A percentile compares a stretch with the other conserved stretches of the same genome.
These are phyloP conservation scores for Pittosporum tobira DNA, from an alignment of 129 eudicot genomes.

Conservation along the genomic window DNA sequence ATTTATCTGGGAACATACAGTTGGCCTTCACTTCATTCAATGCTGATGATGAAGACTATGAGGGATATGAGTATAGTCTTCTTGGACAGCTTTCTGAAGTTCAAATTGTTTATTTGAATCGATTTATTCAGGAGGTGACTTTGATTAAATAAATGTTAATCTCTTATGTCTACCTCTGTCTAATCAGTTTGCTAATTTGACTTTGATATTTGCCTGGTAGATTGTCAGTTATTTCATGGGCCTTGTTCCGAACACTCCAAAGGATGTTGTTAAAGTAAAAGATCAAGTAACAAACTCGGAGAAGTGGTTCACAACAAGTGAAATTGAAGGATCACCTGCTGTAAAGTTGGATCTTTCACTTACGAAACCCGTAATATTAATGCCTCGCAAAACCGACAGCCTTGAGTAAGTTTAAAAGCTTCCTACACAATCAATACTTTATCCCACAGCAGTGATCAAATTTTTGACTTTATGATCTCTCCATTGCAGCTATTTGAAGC, in stretches of 20 bases:
- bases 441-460: not conserved
- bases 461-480: constrained; percentile 14
- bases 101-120: constrained; percentile 80
- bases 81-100: constrained; percentile 96
- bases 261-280: constrained; percentile 61
- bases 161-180: not conserved
- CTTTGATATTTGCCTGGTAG: constrained; percentile 31
- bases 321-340: constrained; percentile 98
- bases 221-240: constrained; percentile 85
- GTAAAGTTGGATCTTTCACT: constrained; percentile 88
- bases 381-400: constrained; percentile 89
- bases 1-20: constrained; percentile 32
- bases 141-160: constrained; percentile 9
- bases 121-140: constrained; percentile 90
- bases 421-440: not conserved
- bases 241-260: constrained; percentile 66
- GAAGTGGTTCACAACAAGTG: constrained; percentile 76
- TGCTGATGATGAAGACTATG: constrained; percentile 87
- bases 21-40: constrained; percentile 70
- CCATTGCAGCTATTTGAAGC: constrained; percentile 82
- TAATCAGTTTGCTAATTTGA: constrained; percentile 21
- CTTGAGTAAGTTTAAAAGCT: constrained; percentile 49
- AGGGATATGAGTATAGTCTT: constrained; percentile 86
- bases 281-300: constrained; percentile 87
- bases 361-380: constrained; percentile 77